A percentile compares a stretch with the other conserved stretches of the same genome.
phyloP scores from a whole-genome alignment of 805 yeast species.

The Kluyveromyces lactis region DNA sequence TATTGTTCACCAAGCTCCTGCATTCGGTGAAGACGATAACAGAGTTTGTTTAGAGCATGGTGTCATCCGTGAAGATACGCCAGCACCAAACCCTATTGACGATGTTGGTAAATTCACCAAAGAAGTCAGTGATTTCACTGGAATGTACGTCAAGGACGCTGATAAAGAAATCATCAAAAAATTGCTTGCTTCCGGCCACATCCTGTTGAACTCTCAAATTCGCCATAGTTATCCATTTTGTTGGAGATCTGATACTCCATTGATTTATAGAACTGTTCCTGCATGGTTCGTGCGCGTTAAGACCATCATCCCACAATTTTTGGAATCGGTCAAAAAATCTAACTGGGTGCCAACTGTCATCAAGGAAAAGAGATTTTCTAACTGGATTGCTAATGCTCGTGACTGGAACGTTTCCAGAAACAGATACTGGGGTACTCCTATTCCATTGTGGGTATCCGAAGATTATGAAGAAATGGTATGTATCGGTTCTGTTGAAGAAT shows the following conservation, averaged over 20 bases:
- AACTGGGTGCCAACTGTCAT: constrained; percentile 91
- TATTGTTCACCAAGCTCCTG: constrained; percentile 96
- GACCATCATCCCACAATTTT: constrained; percentile 82
- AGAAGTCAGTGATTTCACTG: constrained; percentile 68
- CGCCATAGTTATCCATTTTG: constrained; percentile 98
- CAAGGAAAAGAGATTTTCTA: constrained; percentile 91
- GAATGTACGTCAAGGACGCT: constrained; percentile 90
- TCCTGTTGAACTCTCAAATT: constrained; percentile 72
- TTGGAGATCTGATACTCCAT: constrained; percentile 99
- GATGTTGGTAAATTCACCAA: constrained; percentile 79
- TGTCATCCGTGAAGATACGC: constrained; percentile 55
- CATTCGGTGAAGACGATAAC: constrained; percentile 98
- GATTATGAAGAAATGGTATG: constrained; percentile 90
- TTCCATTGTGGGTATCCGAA: constrained; percentile 95
- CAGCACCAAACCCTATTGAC: constrained; percentile 92
- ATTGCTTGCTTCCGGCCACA: constrained; percentile 67
- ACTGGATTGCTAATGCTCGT: constrained; percentile 98
- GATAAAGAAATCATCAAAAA: constrained; percentile 83
- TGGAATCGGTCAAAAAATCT: constrained; percentile 74
- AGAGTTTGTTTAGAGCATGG: constrained; percentile 70
- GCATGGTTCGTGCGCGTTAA: constrained; percentile 95
- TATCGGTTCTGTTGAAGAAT: constrained; percentile 83
- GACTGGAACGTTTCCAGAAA: constrained; percentile 99
- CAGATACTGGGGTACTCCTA: constrained; percentile 99
- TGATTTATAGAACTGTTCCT: constrained; percentile 92